These are phyloP conservation scores for Apiospora sp. DNA, from an alignment of 2,329 filamentous ascomycete species.

Conservation along the genomic window DNA sequence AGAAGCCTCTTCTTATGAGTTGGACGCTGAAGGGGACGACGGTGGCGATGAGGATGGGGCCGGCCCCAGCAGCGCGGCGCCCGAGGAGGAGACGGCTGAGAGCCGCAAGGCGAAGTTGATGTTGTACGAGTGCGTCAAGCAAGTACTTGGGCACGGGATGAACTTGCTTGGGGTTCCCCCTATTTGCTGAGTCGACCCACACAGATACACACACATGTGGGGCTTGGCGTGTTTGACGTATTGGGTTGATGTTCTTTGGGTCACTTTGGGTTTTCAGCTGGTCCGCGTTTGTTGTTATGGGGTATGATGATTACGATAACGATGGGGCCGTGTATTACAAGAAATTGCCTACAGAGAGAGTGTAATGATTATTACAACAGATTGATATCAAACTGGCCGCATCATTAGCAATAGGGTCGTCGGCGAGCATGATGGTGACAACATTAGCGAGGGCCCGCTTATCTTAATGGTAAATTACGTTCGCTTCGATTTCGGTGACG, in stretches of 20 bases:
- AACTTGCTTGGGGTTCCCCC: constrained; percentile 62
- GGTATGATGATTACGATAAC: not conserved
- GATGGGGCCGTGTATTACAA: not conserved
- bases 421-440: no score
- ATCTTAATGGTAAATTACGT: no score
- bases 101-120: constrained; percentile 62
- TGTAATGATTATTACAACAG: not conserved
- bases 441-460: no score
- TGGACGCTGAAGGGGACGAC: constrained; percentile 29
- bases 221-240: not conserved
- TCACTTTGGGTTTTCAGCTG: not conserved
- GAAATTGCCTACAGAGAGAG: not conserved
- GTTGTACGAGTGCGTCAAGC: constrained; percentile 66
- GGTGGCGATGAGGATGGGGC: constrained; percentile 29
- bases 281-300: not conserved
- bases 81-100: constrained; percentile 58
- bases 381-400: not conserved
- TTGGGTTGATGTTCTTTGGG: not conserved
- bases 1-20: not conserved
- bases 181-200: not conserved
- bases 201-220: not conserved
- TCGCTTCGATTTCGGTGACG: no score
- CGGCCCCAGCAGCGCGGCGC: constrained; percentile 34
- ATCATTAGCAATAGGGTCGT: no score
- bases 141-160: constrained; percentile 72